Evolutionary conservation across 805 yeast genomes (phyloP), one percentile per base, ranked within the genome.

Genomic region (Zygoascus flipseniorum): DNA sequence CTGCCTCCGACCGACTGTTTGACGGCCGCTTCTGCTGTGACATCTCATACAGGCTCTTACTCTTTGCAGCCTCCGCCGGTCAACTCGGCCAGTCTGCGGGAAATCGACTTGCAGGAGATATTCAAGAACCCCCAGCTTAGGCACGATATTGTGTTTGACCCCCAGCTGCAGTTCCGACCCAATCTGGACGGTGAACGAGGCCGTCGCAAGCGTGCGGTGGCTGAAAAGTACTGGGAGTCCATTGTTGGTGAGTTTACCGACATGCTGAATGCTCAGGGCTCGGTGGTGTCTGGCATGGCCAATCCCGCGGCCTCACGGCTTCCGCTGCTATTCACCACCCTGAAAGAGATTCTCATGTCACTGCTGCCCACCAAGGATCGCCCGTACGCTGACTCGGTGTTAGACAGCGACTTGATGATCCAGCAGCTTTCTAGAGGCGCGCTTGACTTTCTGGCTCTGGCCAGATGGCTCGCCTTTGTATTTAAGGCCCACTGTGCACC

Each of bases 401-500:
- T 89, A 72, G 96, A 89, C 69, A 75, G 85, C 14, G 90, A 85
- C 53, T 70, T 89, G 47, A 72, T 86, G 41, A 73, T 85, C 48
- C 96, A 89, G 70, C 95, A 89, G 66, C 66, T 89, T 51, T 69
- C 78, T 43, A 81, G 80, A 58, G 52, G 57, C 44, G 79, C 86
- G n/a, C 78, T 86, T 61, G 86, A 85, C 66, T 86, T 86, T 70
- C 78, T 81, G 18, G 76, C 78, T 39, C 76, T 89, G 61, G 78
- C 90, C 1, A 75, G 75, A 53, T 86, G 95, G 92, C 75, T 90
- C 43, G 81, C 88, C 1, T 74, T 77, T 32, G 79, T 89, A 32
- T 84, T 92, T 70, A 88, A 89, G 69, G 81, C 83, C 51, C 96
- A 88, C 66, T 89, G 97, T 70, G 96, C 97, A 6, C 97, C 97